Conservation (phyloP, 2,329 filamentous ascomycete species). For the Ophiostoma himal-ulmi region DNA sequence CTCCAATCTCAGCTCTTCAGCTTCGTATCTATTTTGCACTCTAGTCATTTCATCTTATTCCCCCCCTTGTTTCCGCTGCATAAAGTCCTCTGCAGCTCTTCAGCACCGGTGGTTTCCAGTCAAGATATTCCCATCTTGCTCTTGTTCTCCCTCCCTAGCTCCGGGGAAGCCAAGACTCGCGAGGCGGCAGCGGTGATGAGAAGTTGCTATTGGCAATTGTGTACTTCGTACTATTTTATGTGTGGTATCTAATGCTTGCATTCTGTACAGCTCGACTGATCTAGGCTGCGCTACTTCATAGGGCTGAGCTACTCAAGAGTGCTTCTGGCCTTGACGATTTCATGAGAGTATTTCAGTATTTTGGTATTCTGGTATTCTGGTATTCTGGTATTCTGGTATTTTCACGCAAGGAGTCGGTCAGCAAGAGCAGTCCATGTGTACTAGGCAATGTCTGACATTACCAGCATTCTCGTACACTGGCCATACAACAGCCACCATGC, state of each 20-base stretch:
- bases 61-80: not conserved
- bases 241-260: too few species aligned
- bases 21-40: not conserved
- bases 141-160: not conserved
- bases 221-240: too few species aligned
- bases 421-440: not conserved
- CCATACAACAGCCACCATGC: not conserved
- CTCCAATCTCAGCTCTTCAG: not conserved
- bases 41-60: not conserved
- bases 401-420: not conserved
- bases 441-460: not conserved
- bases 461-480: not conserved
- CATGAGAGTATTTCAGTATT: not conserved
- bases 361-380: too few species aligned
- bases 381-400: not conserved
- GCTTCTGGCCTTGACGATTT: not conserved
- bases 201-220: too few species aligned
- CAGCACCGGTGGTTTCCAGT: not conserved
- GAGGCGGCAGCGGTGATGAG: not conserved
- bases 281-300: conserved; percentile 5
- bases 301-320: conserved; percentile 2
- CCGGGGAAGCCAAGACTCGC: not conserved
- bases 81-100: not conserved
- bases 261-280: not conserved
- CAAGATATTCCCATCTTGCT: not conserved